Conservation (phyloP, 352 stramenopile genomes). For the Phytophthora chlamydospora region DNA sequence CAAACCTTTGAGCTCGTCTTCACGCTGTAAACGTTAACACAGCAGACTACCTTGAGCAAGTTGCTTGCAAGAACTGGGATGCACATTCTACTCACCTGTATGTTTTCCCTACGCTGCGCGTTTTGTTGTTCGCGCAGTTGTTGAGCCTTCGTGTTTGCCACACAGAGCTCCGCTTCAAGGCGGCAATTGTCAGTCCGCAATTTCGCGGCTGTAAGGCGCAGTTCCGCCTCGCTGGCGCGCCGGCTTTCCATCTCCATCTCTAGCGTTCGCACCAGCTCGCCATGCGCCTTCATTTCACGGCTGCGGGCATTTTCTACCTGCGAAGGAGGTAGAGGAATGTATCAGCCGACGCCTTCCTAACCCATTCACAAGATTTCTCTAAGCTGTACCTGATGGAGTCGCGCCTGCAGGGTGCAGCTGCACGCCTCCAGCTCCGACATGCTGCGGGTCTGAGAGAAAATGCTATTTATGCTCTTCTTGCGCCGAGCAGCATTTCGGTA, state of each 20-base stretch:
- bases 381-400: conserved; percentile 44
- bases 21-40: conserved; percentile 7
- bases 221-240: conserved; percentile 35
- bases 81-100: conserved; percentile 17
- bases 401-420: conserved; percentile 38
- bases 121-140: conserved; percentile 28
- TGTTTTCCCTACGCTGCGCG: conserved; percentile 6
- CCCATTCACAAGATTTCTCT: neutral
- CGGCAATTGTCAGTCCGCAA: conserved; percentile 50
- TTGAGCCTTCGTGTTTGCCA: conserved; percentile 20
- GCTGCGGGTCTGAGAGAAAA: conserved; percentile 6
- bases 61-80: no score
- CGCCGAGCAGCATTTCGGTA: neutral
- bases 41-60: no score
- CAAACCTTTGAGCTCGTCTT: conserved; percentile 12
- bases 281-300: conserved; percentile 58
- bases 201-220: conserved; percentile 48
- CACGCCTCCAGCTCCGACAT: conserved; percentile 16
- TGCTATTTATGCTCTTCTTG: conserved; percentile 23
- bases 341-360: neutral
- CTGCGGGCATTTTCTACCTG: conserved; percentile 53
- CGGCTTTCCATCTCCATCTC: conserved; percentile 37
- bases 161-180: conserved; percentile 43
- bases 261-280: conserved; percentile 40
- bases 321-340: neutral